Evolutionary conservation across 305 asterid genomes (phyloP).

Genomic region (Fraxinus dipetala): DNA sequence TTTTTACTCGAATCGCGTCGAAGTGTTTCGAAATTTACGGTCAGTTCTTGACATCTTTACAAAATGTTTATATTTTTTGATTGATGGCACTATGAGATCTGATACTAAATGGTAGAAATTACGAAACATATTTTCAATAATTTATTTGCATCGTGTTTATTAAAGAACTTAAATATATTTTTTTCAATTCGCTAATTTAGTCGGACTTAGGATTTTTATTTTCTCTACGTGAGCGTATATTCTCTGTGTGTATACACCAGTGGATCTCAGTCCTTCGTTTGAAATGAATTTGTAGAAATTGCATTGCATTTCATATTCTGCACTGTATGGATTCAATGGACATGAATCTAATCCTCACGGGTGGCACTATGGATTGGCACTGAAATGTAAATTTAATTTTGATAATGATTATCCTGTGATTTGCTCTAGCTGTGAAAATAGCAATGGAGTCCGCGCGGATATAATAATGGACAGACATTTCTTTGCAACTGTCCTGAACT

Average conservation of each 20-base stretch:
- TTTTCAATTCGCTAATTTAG: too few relatives aligned
- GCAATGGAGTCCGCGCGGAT: slow-evolving; percentile 80
- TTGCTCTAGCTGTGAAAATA: slow-evolving; percentile 68
- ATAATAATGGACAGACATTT: slow-evolving; percentile 39
- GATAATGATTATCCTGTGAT: slow-evolving; percentile 59
- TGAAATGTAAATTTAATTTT: slow-evolving; percentile 65
- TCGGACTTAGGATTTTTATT: too few relatives aligned
- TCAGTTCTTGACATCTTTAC: too few relatives aligned
- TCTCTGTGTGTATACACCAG: slow-evolving; percentile 68
- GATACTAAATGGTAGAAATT: too few relatives aligned
- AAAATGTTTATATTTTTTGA: too few relatives aligned
- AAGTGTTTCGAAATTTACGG: too few relatives aligned
- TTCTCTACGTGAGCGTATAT: too few relatives aligned
- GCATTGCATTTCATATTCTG: slow-evolving; percentile 60
- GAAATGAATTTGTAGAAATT: slow-evolving; percentile 66
- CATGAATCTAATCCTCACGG: slow-evolving; percentile 49
- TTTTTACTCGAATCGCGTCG: too few relatives aligned
- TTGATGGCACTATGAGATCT: too few relatives aligned
- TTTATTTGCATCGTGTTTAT: too few relatives aligned
- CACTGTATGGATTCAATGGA: slow-evolving; percentile 53
- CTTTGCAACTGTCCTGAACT: slow-evolving; percentile 71
- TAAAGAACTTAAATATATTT: too few relatives aligned
- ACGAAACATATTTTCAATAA: too few relatives aligned
- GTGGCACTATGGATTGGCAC: slow-evolving; percentile 69
- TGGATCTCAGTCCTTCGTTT: slow-evolving; percentile 78